A percentile compares a stretch with the other conserved stretches of the same genome.
Conservation (phyloP, 2,329 filamentous ascomycete genomes). For the Ambrosiella xylebori region DNA sequence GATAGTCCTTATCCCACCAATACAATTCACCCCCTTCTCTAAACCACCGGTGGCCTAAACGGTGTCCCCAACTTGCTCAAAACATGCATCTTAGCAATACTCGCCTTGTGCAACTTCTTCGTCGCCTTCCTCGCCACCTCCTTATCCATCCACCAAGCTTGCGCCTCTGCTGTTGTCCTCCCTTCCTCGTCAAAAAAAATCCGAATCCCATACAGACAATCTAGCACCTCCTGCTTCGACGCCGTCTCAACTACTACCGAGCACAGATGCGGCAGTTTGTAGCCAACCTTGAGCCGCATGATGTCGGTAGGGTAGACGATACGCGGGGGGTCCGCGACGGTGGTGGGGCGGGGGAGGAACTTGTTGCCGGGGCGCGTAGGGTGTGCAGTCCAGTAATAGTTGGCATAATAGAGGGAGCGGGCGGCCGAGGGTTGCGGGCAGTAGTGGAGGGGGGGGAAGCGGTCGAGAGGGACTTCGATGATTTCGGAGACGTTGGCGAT, state of each 20-base stretch:
- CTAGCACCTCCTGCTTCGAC: background rate
- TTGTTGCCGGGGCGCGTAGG: background rate
- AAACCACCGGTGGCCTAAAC: background rate
- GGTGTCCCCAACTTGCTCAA: background rate
- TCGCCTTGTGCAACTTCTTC: background rate
- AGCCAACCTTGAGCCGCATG: background rate
- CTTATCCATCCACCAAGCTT: background rate
- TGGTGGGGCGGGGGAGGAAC: background rate
- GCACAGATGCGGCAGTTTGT: constrained; percentile 1
- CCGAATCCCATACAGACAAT: background rate
- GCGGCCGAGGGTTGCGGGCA: background rate
- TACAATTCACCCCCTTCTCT: background rate
- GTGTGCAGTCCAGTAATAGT: background rate
- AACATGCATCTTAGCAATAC: background rate
- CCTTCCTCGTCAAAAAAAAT: background rate
- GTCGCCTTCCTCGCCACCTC: background rate
- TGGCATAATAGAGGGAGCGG: background rate
- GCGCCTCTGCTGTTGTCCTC: background rate
- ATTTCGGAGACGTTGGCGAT: background rate
- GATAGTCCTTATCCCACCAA: background rate
- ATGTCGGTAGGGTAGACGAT: background rate
- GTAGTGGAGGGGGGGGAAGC: background rate
- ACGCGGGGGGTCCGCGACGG: background rate
- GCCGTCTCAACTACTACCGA: background rate
- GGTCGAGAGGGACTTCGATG: background rate